Evolutionary conservation across 768 basidiomycete species (phyloP).

Genomic region (Termitomyces bulborhizus): DNA sequence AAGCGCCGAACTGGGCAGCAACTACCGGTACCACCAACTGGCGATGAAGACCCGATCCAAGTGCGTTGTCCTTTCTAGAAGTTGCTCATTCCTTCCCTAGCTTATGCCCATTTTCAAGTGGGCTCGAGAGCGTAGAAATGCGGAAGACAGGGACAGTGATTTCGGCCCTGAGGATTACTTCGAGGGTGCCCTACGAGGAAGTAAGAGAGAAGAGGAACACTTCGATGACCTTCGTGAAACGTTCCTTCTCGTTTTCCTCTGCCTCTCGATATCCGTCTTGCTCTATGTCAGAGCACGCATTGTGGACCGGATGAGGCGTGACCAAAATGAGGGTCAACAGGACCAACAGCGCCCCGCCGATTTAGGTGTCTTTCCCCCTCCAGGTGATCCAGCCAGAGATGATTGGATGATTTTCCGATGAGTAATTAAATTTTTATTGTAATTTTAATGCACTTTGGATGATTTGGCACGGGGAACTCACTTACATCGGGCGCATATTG

Average conservation of each 20-base stretch:
- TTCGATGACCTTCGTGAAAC: conserved; percentile 75
- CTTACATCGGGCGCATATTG: background rate
- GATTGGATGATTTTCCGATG: conserved; percentile 63
- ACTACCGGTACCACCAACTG: conserved; percentile 26
- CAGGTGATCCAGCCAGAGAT: conserved; percentile 55
- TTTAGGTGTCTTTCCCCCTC: conserved; percentile 52
- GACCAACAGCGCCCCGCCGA: conserved; percentile 32
- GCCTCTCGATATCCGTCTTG: conserved; percentile 65
- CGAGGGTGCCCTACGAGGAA: conserved; percentile 57
- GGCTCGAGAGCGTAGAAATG: conserved; percentile 69
- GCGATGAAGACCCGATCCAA: conserved; percentile 72
- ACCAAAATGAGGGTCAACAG: conserved; percentile 44
- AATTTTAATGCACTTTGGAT: conserved; percentile 6
- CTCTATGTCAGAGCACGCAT: conserved; percentile 78
- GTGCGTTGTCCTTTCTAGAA: conserved; percentile 27
- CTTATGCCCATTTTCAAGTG: conserved; percentile 37
- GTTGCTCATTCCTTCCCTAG: background rate
- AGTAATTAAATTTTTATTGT: conserved; percentile 17
- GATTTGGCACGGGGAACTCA: background rate
- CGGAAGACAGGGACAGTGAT: conserved; percentile 70
- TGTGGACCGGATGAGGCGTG: conserved; percentile 63
- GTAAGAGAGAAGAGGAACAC: conserved; percentile 56
- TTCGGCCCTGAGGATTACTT: conserved; percentile 82
- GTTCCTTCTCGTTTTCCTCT: conserved; percentile 68
- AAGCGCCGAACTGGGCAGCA: conserved; percentile 40